These are phyloP conservation scores for Hypholoma sublateritium DNA, from an alignment of 768 basidiomycete species.

Conservation along the genomic window DNA sequence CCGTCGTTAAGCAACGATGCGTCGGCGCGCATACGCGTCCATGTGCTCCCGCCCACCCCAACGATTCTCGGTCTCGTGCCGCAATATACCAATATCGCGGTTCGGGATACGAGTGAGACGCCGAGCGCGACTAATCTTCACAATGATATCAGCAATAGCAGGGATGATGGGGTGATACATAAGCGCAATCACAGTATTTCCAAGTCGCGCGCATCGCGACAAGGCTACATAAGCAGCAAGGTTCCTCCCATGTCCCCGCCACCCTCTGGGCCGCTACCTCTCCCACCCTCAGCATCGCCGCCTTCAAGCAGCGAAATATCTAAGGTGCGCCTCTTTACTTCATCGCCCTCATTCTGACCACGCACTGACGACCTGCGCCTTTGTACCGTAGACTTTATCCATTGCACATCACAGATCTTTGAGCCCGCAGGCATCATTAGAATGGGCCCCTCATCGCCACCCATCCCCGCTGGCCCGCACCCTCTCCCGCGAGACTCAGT, in stretches of 20 bases:
- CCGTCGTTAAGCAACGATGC: background rate
- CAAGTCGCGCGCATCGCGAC: background rate
- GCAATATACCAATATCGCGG: background rate
- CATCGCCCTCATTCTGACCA: background rate
- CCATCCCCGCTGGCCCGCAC: conserved; percentile 4
- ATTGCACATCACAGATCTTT: background rate
- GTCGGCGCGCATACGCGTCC: background rate
- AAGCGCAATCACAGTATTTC: background rate
- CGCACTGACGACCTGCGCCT: background rate
- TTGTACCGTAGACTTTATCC: background rate
- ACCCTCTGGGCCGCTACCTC: conserved; percentile 12
- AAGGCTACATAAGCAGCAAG: background rate
- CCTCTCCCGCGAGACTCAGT: background rate
- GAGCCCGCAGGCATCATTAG: background rate
- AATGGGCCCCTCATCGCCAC: conserved; percentile 4
- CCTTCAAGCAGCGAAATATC: background rate
- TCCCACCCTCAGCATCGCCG: background rate
- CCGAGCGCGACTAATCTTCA: background rate
- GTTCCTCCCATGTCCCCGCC: conserved; percentile 9
- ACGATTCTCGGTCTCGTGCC: background rate
- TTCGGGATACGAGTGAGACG: background rate
- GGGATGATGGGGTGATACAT: background rate
- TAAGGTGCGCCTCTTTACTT: background rate
- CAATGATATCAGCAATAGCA: background rate
- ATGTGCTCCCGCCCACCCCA: conserved; percentile 2